Percentiles rank a stretch among this genome's conserved stretches.
Evolutionary conservation across 177 flowering plant genomes (phyloP).

Genomic region (Vitis hybrid): DNA sequence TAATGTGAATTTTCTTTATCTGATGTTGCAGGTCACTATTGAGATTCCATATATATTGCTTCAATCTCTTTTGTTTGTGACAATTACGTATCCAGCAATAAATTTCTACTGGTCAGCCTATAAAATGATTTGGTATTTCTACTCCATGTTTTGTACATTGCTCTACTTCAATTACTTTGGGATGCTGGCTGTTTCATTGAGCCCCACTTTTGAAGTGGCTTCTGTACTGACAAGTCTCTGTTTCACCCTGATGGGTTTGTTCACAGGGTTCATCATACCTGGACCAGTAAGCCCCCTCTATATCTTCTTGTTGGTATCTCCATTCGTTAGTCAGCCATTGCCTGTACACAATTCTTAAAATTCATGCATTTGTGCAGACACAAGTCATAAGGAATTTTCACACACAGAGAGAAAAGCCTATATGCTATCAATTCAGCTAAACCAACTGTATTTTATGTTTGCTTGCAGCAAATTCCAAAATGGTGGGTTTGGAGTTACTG

Average conservation of each 20-base stretch:
- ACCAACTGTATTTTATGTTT: not conserved
- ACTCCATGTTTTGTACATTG: constrained; percentile 35
- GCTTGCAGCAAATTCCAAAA: constrained; percentile 26
- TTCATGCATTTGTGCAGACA: no score
- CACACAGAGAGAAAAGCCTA: not conserved
- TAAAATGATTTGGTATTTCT: constrained; percentile 50
- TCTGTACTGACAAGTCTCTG: constrained; percentile 25
- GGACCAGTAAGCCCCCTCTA: constrained; percentile 39
- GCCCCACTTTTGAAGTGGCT: constrained; percentile 49
- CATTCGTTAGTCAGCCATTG: not conserved
- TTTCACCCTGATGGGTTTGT: constrained; percentile 44
- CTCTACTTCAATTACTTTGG: constrained; percentile 54
- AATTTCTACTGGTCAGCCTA: constrained; percentile 36
- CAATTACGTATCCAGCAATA: constrained; percentile 43
- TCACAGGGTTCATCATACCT: constrained; percentile 56
- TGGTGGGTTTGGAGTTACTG: constrained; percentile 37
- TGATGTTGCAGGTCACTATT: constrained; percentile 16
- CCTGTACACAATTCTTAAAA: no score
- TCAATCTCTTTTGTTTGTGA: constrained; percentile 28
- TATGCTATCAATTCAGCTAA: not conserved
- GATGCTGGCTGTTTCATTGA: constrained; percentile 45
- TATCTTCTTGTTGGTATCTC: not conserved
- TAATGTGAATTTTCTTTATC: not conserved
- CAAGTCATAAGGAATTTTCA: no score
- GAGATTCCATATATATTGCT: constrained; percentile 39